These are phyloP conservation scores for Pholiota conissans DNA, from an alignment of 768 basidiomycete genomes.

Conservation along the genomic window DNA sequence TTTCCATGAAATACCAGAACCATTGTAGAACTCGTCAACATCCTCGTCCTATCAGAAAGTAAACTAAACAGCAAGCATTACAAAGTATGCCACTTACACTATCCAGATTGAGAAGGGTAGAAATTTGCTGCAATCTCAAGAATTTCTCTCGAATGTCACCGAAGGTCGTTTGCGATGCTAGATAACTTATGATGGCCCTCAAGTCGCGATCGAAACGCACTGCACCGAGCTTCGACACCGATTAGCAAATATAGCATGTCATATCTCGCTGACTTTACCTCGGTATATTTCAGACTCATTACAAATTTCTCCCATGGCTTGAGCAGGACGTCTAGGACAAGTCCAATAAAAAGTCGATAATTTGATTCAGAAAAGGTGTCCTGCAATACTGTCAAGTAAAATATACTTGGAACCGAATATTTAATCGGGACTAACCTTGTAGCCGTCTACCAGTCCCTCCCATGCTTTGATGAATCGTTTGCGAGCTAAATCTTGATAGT, in stretches of 20 bases:
- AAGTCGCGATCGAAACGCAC: conserved; percentile 94
- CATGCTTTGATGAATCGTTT: conserved; percentile 91
- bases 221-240: conserved; percentile 73
- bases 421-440: no score
- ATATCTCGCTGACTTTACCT: conserved; percentile 47
- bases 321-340: conserved; percentile 86
- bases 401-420: no score
- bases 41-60: conserved; percentile 75
- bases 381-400: conserved; percentile 38
- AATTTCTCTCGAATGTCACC: conserved; percentile 94
- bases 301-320: conserved; percentile 94
- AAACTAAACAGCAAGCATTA: not conserved
- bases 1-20: conserved; percentile 90
- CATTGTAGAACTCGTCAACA: conserved; percentile 91
- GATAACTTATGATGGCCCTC: conserved; percentile 76
- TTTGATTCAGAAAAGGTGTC: conserved; percentile 87
- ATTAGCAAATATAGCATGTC: not conserved
- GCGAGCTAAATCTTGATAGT: conserved; percentile 81
- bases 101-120: conserved; percentile 88
- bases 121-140: conserved; percentile 87
- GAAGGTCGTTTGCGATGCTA: conserved; percentile 86
- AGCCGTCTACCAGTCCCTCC: conserved; percentile 84
- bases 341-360: conserved; percentile 81
- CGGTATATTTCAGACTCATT: conserved; percentile 79
- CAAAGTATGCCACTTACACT: conserved; percentile 42